Base-by-base conservation (phyloP, 1,139 yeast genomes). In the Saccharomyces pastorianus region DNA sequence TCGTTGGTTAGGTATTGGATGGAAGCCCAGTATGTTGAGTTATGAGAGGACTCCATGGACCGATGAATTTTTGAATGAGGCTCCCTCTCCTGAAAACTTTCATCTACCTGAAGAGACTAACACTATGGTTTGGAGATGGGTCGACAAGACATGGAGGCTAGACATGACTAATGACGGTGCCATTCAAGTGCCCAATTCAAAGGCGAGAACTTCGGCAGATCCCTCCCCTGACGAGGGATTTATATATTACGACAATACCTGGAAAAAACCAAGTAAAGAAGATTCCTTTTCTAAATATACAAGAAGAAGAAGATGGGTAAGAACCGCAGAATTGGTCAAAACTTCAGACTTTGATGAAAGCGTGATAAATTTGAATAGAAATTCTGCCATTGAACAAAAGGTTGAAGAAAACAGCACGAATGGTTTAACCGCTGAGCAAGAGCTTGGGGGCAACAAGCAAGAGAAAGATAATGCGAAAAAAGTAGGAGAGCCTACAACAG, bases 1-100 rank as follows among this genome's bases (percentile, higher is more conserved):
- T 66, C 84, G 95, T 65, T 93, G 99, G 99, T 76, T 93, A 48
- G 99, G 98, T 8, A 88, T 93, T 64, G 99, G 99, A 11, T 93
- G 99, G 99, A 93, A 98, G 0, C 77, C 95, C 9, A 93, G 90
- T 66, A 76, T 93, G 67, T 76, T 93, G 58, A 85, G 96, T 41
- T 93, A 93, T 69, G 99, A 93, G 70, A 80, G 99, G 66, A 84
- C 96, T 0, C 86, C 98, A 2, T 93, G 97, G 97, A 91, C 98
- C 0, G 99, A 93, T 70, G 98, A 93, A 71, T 90, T 90, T 65
- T 76, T 91, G 58, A 93, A 91, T 68, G 97, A 91, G 66, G 82
- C 93, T 1, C 82, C 87, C 3, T 76, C 91, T 3, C 86, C 95
- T 26, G 95, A 87, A 13, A 71, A 79, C 20, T 93, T 91, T 70